Evolutionary conservation across 2,329 filamentous ascomycete genomes (phyloP).

Genomic region (Colletotrichum liriopes): DNA sequence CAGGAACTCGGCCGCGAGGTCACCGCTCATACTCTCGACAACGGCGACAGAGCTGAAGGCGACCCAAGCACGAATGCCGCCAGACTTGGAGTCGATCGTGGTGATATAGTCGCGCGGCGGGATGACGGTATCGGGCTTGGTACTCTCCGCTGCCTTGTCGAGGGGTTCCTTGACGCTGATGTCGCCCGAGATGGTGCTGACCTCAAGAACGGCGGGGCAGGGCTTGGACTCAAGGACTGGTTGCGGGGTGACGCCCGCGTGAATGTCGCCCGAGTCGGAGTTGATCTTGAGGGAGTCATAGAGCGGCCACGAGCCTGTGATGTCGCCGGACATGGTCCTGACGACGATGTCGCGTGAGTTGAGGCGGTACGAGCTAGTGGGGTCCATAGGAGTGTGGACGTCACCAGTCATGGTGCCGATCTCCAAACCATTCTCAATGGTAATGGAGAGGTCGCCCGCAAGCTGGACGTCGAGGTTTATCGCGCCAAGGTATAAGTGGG

Average conservation of each 20-base stretch:
- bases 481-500: slow-evolving; percentile 54
- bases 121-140: slow-evolving; percentile 47
- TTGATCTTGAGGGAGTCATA: slow-evolving; percentile 64
- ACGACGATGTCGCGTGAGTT: slow-evolving; percentile 60
- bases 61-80: slow-evolving; percentile 57
- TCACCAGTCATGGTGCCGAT: slow-evolving; percentile 58
- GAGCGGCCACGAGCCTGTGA: slow-evolving; percentile 66
- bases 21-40: slow-evolving; percentile 59
- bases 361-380: slow-evolving; percentile 57
- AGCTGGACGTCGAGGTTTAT: slow-evolving; percentile 59
- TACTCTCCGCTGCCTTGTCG: slow-evolving; percentile 42
- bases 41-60: slow-evolving; percentile 56
- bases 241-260: slow-evolving; percentile 59
- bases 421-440: slow-evolving; percentile 47
- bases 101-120: slow-evolving; percentile 65
- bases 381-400: slow-evolving; percentile 52
- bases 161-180: slow-evolving; percentile 61
- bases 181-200: slow-evolving; percentile 61
- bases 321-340: slow-evolving; percentile 59
- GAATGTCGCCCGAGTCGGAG: slow-evolving; percentile 61
- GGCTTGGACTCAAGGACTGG: slow-evolving; percentile 53
- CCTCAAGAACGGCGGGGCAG: slow-evolving; percentile 57
- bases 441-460: slow-evolving; percentile 57
- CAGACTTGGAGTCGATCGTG: slow-evolving; percentile 61
- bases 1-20: slow-evolving; percentile 57